Evolutionary conservation across 2,329 filamentous ascomycete genomes (phyloP).

Genomic region (Orbilia ellipsospora): DNA sequence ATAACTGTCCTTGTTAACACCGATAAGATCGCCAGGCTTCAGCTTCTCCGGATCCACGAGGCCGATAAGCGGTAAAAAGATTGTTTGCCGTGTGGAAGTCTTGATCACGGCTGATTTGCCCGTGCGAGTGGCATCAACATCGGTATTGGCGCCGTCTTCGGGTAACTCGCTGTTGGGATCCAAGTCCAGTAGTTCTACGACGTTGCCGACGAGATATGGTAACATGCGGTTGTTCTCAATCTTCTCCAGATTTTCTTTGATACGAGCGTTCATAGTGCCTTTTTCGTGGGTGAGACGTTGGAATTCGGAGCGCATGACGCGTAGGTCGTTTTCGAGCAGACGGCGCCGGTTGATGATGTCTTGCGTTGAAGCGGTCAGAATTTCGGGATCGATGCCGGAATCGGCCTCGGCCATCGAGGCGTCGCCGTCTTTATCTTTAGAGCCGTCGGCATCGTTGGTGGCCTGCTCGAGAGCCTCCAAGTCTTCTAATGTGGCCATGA

Average conservation of each 20-base stretch:
- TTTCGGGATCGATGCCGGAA: conserved; percentile 86
- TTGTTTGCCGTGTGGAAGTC: conserved; percentile 97
- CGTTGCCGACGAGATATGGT: conserved; percentile 97
- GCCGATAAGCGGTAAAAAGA: conserved; percentile 96
- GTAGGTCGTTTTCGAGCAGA: conserved; percentile 94
- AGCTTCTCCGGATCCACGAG: conserved; percentile 94
- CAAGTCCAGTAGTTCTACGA: conserved; percentile 95
- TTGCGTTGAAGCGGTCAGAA: conserved; percentile 89
- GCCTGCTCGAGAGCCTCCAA: conserved; percentile 86
- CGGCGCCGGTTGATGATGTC: conserved; percentile 92
- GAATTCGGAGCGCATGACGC: conserved; percentile 98
- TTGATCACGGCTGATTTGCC: conserved; percentile 99
- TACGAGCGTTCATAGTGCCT: conserved; percentile 95
- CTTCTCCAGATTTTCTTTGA: conserved; percentile 98
- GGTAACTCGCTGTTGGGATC: conserved; percentile 95
- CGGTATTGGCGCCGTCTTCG: conserved; percentile 98
- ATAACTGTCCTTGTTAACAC: conserved; percentile 99
- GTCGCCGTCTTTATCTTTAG: conserved; percentile 69
- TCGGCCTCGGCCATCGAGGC: conserved; percentile 88
- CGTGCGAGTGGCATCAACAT: conserved; percentile 93
- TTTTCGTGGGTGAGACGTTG: conserved; percentile 96
- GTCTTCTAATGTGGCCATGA: conserved; percentile 91
- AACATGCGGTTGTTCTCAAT: conserved; percentile 99
- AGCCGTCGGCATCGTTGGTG: conserved; percentile 71
- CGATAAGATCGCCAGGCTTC: conserved; percentile 95